Evolutionary conservation across 352 stramenopile genomes (phyloP).

Genomic region (Pseudoperonospora humuli): DNA sequence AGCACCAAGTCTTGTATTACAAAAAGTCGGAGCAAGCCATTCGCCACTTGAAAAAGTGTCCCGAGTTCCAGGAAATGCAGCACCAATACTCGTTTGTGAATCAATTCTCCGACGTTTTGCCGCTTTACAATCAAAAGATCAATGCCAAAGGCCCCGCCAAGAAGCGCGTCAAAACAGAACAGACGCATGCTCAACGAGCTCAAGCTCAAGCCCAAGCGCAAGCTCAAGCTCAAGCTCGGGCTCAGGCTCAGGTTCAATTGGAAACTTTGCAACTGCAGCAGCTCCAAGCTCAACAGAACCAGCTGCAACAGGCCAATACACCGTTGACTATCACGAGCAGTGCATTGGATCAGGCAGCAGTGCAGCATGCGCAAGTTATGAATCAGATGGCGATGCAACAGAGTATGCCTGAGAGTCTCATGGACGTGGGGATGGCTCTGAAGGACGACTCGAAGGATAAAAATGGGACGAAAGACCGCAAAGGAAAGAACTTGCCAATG

Average conservation of each 20-base stretch:
- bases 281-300: conserved; percentile 1
- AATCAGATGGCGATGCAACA: conserved; percentile 75
- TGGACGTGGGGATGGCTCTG: conserved; percentile 38
- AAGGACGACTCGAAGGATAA: conserved; percentile 36
- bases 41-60: conserved; percentile 75
- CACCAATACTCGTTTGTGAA: conserved; percentile 75
- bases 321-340: conserved; percentile 20
- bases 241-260: conserved; percentile 11
- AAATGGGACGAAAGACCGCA: conserved; percentile 31
- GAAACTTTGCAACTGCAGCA: conserved; percentile 12
- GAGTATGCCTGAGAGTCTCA: conserved; percentile 54
- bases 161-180: conserved; percentile 49
- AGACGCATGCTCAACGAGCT: conserved; percentile 11
- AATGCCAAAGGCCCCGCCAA: conserved; percentile 53
- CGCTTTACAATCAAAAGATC: conserved; percentile 80
- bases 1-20: conserved; percentile 81
- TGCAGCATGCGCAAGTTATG: conserved; percentile 60
- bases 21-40: conserved; percentile 84
- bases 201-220: no score
- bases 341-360: conserved; percentile 38
- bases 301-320: conserved; percentile 9
- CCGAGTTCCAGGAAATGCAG: conserved; percentile 69
- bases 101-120: conserved; percentile 74
- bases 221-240: neutral
- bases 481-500: conserved; percentile 36